Base-by-base conservation (phyloP, 2,329 filamentous ascomycete species). In the Dothistroma pini region DNA sequence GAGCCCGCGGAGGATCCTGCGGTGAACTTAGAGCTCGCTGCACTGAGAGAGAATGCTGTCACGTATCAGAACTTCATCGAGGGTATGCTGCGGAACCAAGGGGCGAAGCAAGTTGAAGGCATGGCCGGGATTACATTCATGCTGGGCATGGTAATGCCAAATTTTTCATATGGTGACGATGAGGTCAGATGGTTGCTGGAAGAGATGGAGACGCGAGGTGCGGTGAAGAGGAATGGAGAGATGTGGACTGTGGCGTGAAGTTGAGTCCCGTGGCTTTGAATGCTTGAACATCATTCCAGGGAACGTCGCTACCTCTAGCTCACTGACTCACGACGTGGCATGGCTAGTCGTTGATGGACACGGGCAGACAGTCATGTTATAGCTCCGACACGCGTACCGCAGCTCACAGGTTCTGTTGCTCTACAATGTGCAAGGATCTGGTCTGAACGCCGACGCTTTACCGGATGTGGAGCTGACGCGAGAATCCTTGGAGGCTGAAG, bases 91-190 rank as follows among this genome's bases (percentile, higher is more conserved):
- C 97, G 91, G 63, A 97, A 97, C 75, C 89, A 91, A 69, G 71
- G 71, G 10, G 58, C 69, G 7, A 72, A 71, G 55, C 69, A 71
- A 57, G 60, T 74, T 53, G 89, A 89, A 19, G 86, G 89, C 31
- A 95, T 97, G 90, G 88, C 90, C 55, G 79, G 93, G 61, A 96
- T 99, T 66, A 83, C 87, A 9, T 96, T 93, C 88, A 97, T 97
- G 91, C 83, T 99, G 82, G 91, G 91, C 77, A 93, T 97, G 83
- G 84, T 93, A 61, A 86, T 97, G 56, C 85, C 90, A 0, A 93
- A 92, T 1, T 97, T 96, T 72, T 86, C 90, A 0, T 96, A 91
- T 83, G 91, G 89, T 63, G 90, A 90, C 70, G 93, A 96, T 72
- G 93, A 97, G 77, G 77, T 97, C 63, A 85, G 87, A 69, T 89